Conservation (phyloP, 2,329 filamentous ascomycete genomes). For the Exophiala phaeomuriformis region DNA sequence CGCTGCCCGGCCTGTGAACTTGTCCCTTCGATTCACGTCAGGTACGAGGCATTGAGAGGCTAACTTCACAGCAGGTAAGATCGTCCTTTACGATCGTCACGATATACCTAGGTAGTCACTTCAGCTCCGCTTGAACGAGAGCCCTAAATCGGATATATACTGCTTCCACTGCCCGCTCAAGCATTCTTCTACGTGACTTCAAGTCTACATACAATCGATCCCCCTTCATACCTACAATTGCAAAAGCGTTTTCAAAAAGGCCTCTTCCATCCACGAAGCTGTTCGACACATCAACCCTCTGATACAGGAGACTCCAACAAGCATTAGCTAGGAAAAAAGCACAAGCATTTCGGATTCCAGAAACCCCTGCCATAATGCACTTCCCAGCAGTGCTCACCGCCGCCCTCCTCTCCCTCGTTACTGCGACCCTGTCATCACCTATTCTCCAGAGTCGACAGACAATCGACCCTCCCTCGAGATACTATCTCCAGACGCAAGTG, state of each 20-base stretch:
- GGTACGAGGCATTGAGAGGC: background rate
- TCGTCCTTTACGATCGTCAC: background rate
- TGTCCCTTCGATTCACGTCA: background rate
- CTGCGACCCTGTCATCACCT: conserved; percentile 13
- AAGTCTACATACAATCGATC: background rate
- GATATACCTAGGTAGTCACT: no score
- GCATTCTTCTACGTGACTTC: background rate
- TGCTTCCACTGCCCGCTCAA: background rate
- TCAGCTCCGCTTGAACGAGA: no score
- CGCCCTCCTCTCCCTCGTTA: conserved; percentile 7
- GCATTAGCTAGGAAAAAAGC: background rate
- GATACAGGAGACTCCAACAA: background rate
- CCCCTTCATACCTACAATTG: background rate
- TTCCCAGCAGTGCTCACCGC: conserved; percentile 12
- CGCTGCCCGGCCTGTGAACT: background rate
- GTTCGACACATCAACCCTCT: background rate
- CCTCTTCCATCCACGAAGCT: background rate
- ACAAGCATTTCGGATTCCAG: background rate
- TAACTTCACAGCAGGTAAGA: background rate
- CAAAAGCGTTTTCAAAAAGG: background rate
- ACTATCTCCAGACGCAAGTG: conserved; percentile 23
- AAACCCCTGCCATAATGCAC: conserved; percentile 16
- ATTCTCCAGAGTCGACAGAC: conserved; percentile 17
- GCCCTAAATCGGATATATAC: background rate
- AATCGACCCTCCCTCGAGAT: conserved; percentile 15